Evolutionary conservation across 208 protist genomes (phyloP).

Genomic region (Phytomonas sp.): DNA sequence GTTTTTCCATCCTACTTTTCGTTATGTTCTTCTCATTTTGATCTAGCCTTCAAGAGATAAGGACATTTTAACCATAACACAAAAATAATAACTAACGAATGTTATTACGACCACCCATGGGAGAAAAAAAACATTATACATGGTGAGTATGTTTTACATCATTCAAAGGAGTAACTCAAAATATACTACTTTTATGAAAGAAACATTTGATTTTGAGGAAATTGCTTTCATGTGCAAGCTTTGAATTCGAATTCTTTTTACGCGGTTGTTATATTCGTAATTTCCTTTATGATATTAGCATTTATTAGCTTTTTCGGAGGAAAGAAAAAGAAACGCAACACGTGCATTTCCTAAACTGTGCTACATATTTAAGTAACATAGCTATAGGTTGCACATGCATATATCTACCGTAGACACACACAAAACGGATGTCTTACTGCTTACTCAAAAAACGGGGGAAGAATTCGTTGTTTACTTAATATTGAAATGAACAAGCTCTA

Average conservation of each 20-base stretch:
- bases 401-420: neutral
- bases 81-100: neutral
- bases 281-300: neutral
- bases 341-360: neutral
- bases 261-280: neutral
- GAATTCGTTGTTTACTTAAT: neutral
- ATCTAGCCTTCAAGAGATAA: neutral
- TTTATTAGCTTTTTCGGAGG: neutral
- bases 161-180: neutral
- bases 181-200: neutral
- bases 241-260: neutral
- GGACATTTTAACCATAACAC: neutral
- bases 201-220: neutral
- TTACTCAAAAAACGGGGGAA: neutral
- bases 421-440: neutral
- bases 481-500: neutral
- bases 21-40: neutral
- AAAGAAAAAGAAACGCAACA: neutral
- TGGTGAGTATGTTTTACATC: neutral
- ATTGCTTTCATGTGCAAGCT: neutral
- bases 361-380: neutral
- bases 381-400: neutral
- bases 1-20: neutral
- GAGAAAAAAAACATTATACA: neutral
- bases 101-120: neutral